These are phyloP conservation scores for Diaporthe longicolla DNA, from an alignment of 2,329 filamentous ascomycete species.

Conservation along the genomic window DNA sequence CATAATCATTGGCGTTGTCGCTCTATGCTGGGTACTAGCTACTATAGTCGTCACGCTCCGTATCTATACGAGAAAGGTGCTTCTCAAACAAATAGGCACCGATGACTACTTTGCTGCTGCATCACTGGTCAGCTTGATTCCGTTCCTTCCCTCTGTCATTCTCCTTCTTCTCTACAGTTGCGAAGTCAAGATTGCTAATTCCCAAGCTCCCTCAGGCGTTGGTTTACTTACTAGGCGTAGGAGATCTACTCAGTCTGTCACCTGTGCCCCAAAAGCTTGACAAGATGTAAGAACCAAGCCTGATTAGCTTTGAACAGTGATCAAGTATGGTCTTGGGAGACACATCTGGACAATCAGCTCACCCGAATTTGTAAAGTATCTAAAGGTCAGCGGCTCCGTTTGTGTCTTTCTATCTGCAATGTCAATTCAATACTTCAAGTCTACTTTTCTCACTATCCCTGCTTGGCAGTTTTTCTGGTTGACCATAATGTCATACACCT, in stretches of 20 bases:
- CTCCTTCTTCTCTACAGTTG: no score
- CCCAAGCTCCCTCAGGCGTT: neutral
- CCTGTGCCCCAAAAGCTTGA: neutral
- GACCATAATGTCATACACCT: slow-evolving; percentile 13
- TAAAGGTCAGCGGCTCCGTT: neutral
- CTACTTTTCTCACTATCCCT: neutral
- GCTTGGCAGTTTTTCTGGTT: slow-evolving; percentile 8
- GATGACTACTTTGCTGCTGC: slow-evolving; percentile 20
- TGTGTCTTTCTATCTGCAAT: accelerated
- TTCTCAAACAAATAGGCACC: slow-evolving; percentile 4
- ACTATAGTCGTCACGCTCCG: slow-evolving; percentile 1
- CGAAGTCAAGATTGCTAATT: neutral
- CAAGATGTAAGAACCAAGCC: neutral
- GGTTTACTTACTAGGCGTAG: neutral
- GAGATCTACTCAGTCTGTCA: slow-evolving; percentile 9
- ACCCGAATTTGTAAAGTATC: neutral
- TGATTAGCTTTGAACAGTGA: neutral
- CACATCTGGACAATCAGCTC: slow-evolving; percentile 8
- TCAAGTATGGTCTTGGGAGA: slow-evolving; percentile 4
- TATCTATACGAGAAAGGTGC: slow-evolving; percentile 11
- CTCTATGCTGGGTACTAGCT: neutral
- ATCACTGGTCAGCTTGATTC: neutral
- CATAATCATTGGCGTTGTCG: neutral
- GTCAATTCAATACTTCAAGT: neutral
- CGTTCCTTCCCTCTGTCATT: no score